These are phyloP conservation scores for Oryza coarctata DNA, from an alignment of 176 grass and related monocot genomes.

Conservation along the genomic window DNA sequence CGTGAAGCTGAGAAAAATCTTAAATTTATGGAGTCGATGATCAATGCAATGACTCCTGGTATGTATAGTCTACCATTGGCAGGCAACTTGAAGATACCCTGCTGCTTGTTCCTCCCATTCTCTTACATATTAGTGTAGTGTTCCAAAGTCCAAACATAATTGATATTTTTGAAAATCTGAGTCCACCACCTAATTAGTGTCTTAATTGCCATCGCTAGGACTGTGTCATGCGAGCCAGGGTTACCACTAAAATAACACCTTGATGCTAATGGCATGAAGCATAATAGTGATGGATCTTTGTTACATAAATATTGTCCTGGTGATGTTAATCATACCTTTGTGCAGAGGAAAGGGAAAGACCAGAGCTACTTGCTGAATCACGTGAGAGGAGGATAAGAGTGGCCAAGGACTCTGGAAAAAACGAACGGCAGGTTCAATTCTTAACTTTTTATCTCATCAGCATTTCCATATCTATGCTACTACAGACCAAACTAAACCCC, in stretches of 20 bases:
- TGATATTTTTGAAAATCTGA: neutral
- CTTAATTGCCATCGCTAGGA: neutral
- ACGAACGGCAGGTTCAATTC: slow-evolving; percentile 68
- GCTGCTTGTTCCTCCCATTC: slow-evolving; percentile 9
- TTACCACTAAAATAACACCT: neutral
- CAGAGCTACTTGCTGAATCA: slow-evolving; percentile 85
- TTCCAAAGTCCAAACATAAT: neutral
- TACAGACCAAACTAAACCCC: neutral
- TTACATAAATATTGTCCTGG: slow-evolving; percentile 1
- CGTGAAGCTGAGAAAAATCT: slow-evolving; percentile 96
- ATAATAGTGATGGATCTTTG: neutral
- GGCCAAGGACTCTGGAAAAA: slow-evolving; percentile 84
- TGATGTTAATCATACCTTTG: slow-evolving; percentile 1
- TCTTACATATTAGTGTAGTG: neutral
- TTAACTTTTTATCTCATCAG: neutral
- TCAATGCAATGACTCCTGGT: slow-evolving; percentile 91
- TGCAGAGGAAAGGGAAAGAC: slow-evolving; percentile 88
- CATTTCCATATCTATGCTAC: neutral
- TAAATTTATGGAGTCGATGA: slow-evolving; percentile 85
- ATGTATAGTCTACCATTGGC: slow-evolving; percentile 23
- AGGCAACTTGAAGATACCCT: neutral
- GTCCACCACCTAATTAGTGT: neutral
- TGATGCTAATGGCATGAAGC: neutral
- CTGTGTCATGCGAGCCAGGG: neutral
- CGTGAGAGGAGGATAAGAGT: slow-evolving; percentile 73